phyloP scores from a whole-genome alignment of 2,329 filamentous ascomycete species.

The Thielaviopsis populi region DNA sequence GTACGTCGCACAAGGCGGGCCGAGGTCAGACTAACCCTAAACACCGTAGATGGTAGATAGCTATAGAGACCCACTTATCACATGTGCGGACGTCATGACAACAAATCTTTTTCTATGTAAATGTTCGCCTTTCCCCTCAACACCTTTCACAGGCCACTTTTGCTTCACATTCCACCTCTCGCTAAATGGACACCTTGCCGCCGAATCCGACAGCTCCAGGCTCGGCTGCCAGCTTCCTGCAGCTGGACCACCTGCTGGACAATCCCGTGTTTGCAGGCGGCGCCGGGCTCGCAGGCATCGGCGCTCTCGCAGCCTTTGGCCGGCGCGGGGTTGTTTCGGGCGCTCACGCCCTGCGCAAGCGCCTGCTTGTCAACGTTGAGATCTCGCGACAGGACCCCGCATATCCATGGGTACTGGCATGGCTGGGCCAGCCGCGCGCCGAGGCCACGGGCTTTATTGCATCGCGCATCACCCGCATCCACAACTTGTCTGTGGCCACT shows the following conservation, averaged over 20 bases:
- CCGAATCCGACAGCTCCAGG: not conserved
- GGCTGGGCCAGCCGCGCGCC: constrained; percentile 69
- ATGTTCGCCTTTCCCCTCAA: no score
- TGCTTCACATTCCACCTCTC: not conserved
- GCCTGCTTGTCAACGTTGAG: constrained; percentile 87
- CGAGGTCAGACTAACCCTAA: not conserved
- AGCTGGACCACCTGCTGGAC: constrained; percentile 33
- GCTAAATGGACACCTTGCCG: not conserved
- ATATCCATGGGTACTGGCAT: constrained; percentile 86
- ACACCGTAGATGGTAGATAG: not conserved
- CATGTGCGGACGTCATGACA: not conserved
- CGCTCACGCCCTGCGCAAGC: constrained; percentile 60
- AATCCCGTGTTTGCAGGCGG: constrained; percentile 56
- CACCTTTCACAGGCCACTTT: no score
- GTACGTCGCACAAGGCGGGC: no score
- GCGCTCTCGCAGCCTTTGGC: constrained; percentile 64
- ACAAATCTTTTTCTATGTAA: no score
- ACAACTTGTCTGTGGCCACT: constrained; percentile 44
- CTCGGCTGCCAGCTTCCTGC: constrained; percentile 18
- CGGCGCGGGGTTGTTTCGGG: constrained; percentile 61
- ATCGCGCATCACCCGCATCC: constrained; percentile 42
- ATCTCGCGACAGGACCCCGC: constrained; percentile 88
- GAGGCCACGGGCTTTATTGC: constrained; percentile 44
- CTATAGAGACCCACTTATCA: not conserved
- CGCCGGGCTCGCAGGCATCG: constrained; percentile 80